Conservation (phyloP, 2,329 filamentous ascomycete genomes). For the Teratosphaeria epicoccoides region DNA sequence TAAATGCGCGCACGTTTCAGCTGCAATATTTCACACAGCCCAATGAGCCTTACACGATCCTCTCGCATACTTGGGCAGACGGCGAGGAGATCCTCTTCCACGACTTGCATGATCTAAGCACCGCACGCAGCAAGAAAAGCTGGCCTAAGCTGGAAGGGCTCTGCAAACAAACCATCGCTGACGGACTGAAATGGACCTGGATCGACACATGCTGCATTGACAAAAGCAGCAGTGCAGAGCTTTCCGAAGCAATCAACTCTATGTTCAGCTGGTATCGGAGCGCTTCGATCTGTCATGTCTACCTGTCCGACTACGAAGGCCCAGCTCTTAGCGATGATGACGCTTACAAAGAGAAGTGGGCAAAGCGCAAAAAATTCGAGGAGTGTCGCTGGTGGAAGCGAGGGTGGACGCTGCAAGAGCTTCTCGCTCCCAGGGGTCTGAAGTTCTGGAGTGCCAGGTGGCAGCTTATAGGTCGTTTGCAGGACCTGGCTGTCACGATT, state of each 20-base stretch:
- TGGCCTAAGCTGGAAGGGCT: background rate
- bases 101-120: too few species aligned
- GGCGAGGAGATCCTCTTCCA: too few species aligned
- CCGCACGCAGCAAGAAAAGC: too few species aligned
- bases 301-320: background rate
- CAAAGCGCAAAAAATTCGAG: too few species aligned
- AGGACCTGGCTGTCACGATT: too few species aligned
- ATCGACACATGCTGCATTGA: conserved; percentile 12
- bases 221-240: conserved; percentile 2
- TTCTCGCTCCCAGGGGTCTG: too few species aligned
- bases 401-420: too few species aligned
- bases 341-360: too few species aligned
- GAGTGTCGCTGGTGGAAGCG: too few species aligned
- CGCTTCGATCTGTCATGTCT: background rate
- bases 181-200: conserved; percentile 2
- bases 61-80: background rate
- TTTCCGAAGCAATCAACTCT: conserved; percentile 11
- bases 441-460: too few species aligned
- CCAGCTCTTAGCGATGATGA: too few species aligned
- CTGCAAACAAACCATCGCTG: background rate
- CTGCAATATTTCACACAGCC: background rate
- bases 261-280: conserved; percentile 5
- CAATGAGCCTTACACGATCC: background rate
- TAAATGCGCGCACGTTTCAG: background rate
- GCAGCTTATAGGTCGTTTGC: too few species aligned